Evolutionary conservation across 139 green algal genomes (phyloP).

Genomic region (Chlamydomonas eustigma): DNA sequence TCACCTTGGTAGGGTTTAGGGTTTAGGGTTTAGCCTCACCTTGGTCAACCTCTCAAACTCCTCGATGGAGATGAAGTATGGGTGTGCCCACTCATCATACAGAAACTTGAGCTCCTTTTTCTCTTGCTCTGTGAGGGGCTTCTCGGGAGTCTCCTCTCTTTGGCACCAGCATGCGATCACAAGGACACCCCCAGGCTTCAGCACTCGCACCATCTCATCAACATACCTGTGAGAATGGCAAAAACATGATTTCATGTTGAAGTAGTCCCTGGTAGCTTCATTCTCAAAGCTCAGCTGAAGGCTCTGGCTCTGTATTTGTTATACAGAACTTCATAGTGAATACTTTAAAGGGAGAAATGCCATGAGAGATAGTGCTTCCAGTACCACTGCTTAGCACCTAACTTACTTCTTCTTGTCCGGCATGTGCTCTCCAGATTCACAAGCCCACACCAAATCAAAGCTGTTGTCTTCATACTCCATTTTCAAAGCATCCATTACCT

Average conservation of each 20-base stretch:
- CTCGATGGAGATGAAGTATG: conserved; percentile 91
- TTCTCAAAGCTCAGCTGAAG: no score
- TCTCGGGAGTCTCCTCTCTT: conserved; percentile 59
- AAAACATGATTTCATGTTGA: no score
- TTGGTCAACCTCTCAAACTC: conserved; percentile 85
- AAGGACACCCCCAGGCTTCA: conserved; percentile 81
- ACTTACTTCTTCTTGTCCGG: conserved; percentile 88
- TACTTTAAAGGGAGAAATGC: no score
- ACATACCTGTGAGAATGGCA: conserved; percentile 69
- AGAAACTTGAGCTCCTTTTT: conserved; percentile 82
- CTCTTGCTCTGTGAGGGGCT: conserved; percentile 70
- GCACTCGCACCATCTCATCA: conserved; percentile 86
- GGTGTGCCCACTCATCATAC: conserved; percentile 92
- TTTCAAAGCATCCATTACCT: conserved; percentile 92
- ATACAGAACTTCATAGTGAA: no score
- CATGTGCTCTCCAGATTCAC: conserved; percentile 98
- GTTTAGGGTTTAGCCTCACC: conserved; percentile 32
- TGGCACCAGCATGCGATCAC: conserved; percentile 58
- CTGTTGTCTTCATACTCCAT: conserved; percentile 84
- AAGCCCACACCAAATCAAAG: conserved; percentile 97
- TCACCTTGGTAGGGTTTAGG: no score
- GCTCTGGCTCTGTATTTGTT: no score
- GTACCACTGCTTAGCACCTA: no score
- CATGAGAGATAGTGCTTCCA: no score
- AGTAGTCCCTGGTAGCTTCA: no score